Conservation (phyloP, 768 basidiomycete genomes). For the Nevesoporus exiguus region DNA sequence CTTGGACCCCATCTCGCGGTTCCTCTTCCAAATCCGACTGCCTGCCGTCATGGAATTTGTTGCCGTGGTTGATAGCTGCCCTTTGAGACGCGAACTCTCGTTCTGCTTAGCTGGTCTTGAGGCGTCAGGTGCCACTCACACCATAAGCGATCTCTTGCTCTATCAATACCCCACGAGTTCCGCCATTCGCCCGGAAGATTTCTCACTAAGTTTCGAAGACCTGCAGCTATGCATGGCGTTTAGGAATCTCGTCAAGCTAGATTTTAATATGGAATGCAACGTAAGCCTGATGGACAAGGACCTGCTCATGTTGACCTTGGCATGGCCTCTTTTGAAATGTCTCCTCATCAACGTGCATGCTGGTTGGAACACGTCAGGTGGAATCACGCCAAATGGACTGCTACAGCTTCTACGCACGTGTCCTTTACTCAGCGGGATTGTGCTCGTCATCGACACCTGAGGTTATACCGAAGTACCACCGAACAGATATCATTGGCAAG, state of each 20-base stretch:
- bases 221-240: not conserved
- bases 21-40: not conserved
- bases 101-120: not conserved
- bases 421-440: not conserved
- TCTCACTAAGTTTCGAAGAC: not conserved
- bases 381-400: not conserved
- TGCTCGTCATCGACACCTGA: not conserved
- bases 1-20: not conserved
- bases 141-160: not conserved
- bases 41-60: not conserved
- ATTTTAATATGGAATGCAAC: not conserved
- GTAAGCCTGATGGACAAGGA: not conserved
- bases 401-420: not conserved
- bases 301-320: not conserved
- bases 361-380: not conserved
- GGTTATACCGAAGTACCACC: not conserved
- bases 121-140: not conserved
- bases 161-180: not conserved
- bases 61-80: not conserved
- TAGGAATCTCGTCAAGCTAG: not conserved
- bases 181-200: not conserved
- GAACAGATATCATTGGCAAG: not conserved
- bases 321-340: not conserved
- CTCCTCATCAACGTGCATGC: not conserved
- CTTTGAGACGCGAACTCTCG: not conserved